A percentile compares a stretch with the other conserved stretches of the same genome.
Evolutionary conservation across 805 yeast genomes (phyloP).

Genomic region (Limtongozyma cylindracea): DNA sequence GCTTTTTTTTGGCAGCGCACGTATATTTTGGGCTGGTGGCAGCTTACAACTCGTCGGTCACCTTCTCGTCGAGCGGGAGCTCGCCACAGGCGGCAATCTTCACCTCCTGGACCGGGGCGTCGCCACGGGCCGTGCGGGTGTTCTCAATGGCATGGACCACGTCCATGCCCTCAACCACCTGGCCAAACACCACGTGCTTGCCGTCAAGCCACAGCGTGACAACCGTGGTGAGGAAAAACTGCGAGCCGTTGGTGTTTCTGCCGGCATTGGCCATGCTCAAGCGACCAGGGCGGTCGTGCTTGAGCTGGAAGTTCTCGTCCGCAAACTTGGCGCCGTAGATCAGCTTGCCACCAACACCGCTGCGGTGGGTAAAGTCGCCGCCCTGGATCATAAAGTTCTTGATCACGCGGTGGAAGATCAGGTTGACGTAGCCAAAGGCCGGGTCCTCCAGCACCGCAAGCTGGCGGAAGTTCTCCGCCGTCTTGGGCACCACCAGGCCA

Average conservation of each 20-base stretch:
- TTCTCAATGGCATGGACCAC: conserved; percentile 51
- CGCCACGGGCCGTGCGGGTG: conserved; percentile 43
- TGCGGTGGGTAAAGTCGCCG: conserved; percentile 55
- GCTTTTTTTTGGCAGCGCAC: no score
- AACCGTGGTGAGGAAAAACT: conserved; percentile 86
- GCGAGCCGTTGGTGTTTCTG: conserved; percentile 67
- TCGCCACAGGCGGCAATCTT: conserved; percentile 53
- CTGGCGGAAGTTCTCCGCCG: conserved; percentile 72
- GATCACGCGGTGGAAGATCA: conserved; percentile 53
- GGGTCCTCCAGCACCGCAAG: conserved; percentile 47
- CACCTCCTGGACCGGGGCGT: conserved; percentile 44
- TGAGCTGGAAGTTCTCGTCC: conserved; percentile 55
- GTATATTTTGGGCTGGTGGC: no score
- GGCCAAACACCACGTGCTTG: conserved; percentile 90
- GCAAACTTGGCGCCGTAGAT: conserved; percentile 48
- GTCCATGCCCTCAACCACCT: conserved; percentile 74
- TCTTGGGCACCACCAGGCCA: conserved; percentile 69
- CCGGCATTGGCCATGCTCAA: conserved; percentile 70
- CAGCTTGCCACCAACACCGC: conserved; percentile 63
- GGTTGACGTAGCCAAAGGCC: conserved; percentile 31
- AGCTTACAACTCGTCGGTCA: no score
- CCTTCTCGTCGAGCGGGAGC: conserved; percentile 7
- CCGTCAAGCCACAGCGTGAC: conserved; percentile 83
- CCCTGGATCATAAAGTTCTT: conserved; percentile 66
- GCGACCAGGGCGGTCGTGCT: conserved; percentile 44